Conservation (phyloP, 2,329 filamentous ascomycete genomes). For the Aspergillus sp. region DNA sequence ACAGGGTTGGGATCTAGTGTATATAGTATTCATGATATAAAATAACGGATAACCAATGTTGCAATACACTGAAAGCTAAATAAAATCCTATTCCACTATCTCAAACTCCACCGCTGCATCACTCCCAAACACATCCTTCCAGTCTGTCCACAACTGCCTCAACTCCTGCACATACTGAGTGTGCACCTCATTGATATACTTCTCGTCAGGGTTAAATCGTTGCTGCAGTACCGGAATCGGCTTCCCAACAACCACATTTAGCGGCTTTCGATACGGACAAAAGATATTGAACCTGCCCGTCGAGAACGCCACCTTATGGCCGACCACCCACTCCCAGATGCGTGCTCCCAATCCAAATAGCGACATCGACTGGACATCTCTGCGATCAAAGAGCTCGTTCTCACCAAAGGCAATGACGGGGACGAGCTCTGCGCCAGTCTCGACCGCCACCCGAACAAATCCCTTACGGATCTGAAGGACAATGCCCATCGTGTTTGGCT, state of each 20-base stretch:
- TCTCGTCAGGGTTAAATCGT: conserved; percentile 58
- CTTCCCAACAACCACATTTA: conserved; percentile 78
- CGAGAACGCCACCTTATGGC: conserved; percentile 79
- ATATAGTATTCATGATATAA: neutral
- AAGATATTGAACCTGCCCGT: conserved; percentile 76
- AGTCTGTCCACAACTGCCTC: conserved; percentile 26
- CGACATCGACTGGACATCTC: conserved; percentile 66
- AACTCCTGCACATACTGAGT: conserved; percentile 63
- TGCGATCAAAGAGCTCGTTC: conserved; percentile 83
- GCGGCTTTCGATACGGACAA: conserved; percentile 75
- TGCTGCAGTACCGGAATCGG: conserved; percentile 64
- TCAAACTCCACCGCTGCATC: conserved; percentile 27
- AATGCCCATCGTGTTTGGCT: conserved; percentile 69
- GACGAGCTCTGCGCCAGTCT: conserved; percentile 78
- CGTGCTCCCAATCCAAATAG: conserved; percentile 61
- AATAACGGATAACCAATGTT: neutral
- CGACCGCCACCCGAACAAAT: conserved; percentile 83
- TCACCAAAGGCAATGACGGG: conserved; percentile 83
- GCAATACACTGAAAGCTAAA: neutral
- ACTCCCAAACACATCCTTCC: conserved; percentile 28
- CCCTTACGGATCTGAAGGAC: conserved; percentile 76
- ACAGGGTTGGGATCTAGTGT: neutral
- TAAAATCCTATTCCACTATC: conserved; percentile 18
- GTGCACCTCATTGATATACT: conserved; percentile 73
- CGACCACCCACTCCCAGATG: conserved; percentile 61